Evolutionary conservation across 257 asterid genomes (phyloP).

Genomic region (Nyctanthes arbortristis): DNA sequence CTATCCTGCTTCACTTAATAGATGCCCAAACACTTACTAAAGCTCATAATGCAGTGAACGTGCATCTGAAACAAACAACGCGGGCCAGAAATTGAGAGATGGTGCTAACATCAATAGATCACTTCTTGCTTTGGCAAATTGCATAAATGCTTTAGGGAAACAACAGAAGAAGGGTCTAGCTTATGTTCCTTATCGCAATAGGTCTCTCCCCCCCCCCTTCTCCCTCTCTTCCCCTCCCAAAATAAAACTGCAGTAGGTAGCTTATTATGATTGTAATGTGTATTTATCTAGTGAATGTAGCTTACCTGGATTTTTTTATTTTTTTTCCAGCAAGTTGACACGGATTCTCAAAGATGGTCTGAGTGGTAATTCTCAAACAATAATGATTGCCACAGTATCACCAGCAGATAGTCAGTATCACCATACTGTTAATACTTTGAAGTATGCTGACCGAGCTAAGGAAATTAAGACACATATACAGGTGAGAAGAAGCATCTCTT

Average conservation of each 20-base stretch:
- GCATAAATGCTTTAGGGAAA: slow-evolving; percentile 95
- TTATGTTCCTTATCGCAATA: slow-evolving; percentile 95
- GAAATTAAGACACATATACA: slow-evolving; percentile 94
- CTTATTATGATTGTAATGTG: slow-evolving; percentile 15
- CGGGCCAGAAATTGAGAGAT: slow-evolving; percentile 93
- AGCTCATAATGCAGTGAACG: slow-evolving; percentile 72
- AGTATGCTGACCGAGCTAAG: slow-evolving; percentile 95
- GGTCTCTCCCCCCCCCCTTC: slow-evolving; percentile 37
- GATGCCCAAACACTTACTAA: slow-evolving; percentile 13
- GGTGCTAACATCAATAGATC: slow-evolving; percentile 95
- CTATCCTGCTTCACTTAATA: slow-evolving; percentile 18
- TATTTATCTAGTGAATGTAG: slow-evolving; percentile 25
- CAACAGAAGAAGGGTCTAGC: slow-evolving; percentile 97
- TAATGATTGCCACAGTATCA: slow-evolving; percentile 91
- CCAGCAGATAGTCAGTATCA: slow-evolving; percentile 91
- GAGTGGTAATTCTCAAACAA: slow-evolving; percentile 95
- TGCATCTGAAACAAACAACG: slow-evolving; percentile 91
- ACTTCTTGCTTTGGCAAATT: slow-evolving; percentile 95
- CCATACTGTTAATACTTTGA: slow-evolving; percentile 89
- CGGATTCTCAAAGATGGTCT: slow-evolving; percentile 97
- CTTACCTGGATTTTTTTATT: slow-evolving; percentile 26
- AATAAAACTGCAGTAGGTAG: slow-evolving; percentile 34
- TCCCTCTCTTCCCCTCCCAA: background rate
- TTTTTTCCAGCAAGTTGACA: slow-evolving; percentile 79
- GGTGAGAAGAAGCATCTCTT: slow-evolving; percentile 45